Percentiles rank a stretch among this genome's conserved stretches.
phyloP scores from a whole-genome alignment of 805 yeast genomes.

The Candida saitoana region DNA sequence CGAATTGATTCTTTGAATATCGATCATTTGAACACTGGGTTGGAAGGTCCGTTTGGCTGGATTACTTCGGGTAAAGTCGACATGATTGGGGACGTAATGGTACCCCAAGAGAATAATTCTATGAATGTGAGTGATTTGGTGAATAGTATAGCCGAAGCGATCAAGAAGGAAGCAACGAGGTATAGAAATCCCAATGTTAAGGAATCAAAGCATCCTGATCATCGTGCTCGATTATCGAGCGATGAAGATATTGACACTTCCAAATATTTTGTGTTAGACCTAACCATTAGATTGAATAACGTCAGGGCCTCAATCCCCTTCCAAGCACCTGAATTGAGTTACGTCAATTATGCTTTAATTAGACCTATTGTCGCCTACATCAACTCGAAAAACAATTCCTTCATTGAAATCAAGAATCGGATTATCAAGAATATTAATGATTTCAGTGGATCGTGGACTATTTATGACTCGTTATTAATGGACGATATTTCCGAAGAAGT shows the following conservation, averaged over 20 bases:
- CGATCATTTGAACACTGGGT: conserved; percentile 86
- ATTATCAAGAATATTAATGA: conserved; percentile 75
- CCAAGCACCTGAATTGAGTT: conserved; percentile 82
- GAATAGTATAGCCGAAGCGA: conserved; percentile 42
- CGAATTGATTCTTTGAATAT: conserved; percentile 81
- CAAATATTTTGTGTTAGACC: conserved; percentile 70
- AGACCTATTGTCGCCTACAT: conserved; percentile 95
- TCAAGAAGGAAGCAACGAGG: conserved; percentile 47
- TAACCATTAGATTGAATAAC: conserved; percentile 74
- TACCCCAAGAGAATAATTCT: conserved; percentile 62
- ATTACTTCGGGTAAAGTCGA: conserved; percentile 88
- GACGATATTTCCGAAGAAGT: conserved; percentile 86
- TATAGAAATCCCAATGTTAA: conserved; percentile 29
- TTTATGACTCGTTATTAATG: conserved; percentile 86
- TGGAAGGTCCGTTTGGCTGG: conserved; percentile 97
- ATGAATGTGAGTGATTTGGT: conserved; percentile 48
- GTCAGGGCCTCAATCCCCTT: conserved; percentile 88
- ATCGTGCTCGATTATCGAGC: conserved; percentile 24
- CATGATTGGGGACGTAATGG: conserved; percentile 84
- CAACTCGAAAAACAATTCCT: conserved; percentile 74
- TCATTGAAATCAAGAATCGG: conserved; percentile 80
- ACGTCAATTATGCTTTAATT: conserved; percentile 85
- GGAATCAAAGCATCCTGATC: conserved; percentile 19
- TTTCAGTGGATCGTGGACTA: conserved; percentile 95
- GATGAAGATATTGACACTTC: conserved; percentile 33